Conservation (phyloP, 352 stramenopile genomes). For the Elongisporangium undulatum region DNA sequence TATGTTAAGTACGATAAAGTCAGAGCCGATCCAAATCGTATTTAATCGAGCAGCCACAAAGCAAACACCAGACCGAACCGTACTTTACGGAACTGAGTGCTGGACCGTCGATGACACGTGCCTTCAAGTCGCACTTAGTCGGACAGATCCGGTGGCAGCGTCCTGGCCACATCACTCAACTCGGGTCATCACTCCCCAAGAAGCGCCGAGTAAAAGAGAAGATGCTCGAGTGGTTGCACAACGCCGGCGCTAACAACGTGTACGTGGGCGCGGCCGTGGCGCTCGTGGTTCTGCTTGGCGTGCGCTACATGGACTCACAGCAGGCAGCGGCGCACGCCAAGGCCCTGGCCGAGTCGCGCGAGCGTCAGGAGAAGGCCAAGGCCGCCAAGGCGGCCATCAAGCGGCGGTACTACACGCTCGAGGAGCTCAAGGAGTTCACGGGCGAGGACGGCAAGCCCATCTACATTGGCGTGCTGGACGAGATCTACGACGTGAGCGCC, state of each 20-base stretch:
- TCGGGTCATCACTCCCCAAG: neutral
- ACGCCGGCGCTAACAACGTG: conserved; percentile 25
- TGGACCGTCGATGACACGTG: neutral
- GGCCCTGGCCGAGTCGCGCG: conserved; percentile 55
- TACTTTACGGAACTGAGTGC: neutral
- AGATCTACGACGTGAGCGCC: conserved; percentile 95
- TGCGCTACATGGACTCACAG: conserved; percentile 64
- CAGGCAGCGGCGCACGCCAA: conserved; percentile 56
- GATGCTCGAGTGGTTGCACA: conserved; percentile 43
- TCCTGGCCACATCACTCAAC: neutral
- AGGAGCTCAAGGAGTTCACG: conserved; percentile 91
- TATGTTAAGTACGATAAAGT: too few species aligned
- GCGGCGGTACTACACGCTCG: conserved; percentile 89
- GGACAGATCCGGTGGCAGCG: neutral
- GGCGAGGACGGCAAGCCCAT: conserved; percentile 90
- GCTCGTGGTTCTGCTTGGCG: conserved; percentile 36
- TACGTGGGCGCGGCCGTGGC: conserved; percentile 52
- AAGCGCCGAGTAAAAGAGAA: neutral
- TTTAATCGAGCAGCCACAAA: too few species aligned
- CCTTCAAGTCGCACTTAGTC: neutral
- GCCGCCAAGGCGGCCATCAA: conserved; percentile 47
- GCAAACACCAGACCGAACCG: too few species aligned
- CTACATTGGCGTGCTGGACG: conserved; percentile 94
- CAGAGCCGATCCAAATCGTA: too few species aligned
- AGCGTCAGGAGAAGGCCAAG: conserved; percentile 62